These are phyloP conservation scores for Tricholoma terreum DNA, from an alignment of 768 basidiomycete genomes.

Conservation along the genomic window DNA sequence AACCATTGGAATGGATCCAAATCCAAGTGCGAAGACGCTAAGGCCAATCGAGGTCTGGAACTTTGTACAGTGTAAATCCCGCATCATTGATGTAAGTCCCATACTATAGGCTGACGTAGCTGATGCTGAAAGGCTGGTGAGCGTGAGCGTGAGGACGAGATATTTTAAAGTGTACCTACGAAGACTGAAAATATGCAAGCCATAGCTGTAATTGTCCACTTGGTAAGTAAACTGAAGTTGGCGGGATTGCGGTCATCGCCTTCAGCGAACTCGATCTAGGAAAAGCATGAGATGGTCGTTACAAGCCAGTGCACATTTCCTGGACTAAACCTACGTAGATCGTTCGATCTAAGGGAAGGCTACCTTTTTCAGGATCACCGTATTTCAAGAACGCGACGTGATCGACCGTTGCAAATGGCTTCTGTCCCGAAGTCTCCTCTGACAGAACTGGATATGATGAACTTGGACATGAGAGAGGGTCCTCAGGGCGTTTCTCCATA, in stretches of 20 bases:
- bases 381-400: too few species aligned
- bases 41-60: slow-evolving; percentile 49
- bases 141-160: background rate
- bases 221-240: slow-evolving; percentile 19
- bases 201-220: slow-evolving; percentile 36
- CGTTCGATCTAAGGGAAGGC: too few species aligned
- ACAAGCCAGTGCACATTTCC: too few species aligned
- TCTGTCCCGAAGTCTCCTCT: too few species aligned
- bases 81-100: slow-evolving; percentile 57
- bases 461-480: too few species aligned
- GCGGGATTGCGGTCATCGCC: slow-evolving; percentile 24
- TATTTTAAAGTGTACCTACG: slow-evolving; percentile 31
- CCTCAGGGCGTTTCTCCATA: too few species aligned
- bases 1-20: slow-evolving; percentile 59
- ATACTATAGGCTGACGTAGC: slow-evolving; percentile 50
- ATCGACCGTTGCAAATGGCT: too few species aligned
- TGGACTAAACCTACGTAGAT: too few species aligned
- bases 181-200: slow-evolving; percentile 48
- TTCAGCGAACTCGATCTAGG: too few species aligned
- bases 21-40: slow-evolving; percentile 56
- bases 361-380: too few species aligned
- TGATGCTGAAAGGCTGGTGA: slow-evolving; percentile 38
- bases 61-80: slow-evolving; percentile 41
- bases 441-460: too few species aligned
- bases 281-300: too few species aligned